Evolutionary conservation across 1,139 yeast genomes (phyloP).

Genomic region (Zhuliangozyma blackwelliae): DNA sequence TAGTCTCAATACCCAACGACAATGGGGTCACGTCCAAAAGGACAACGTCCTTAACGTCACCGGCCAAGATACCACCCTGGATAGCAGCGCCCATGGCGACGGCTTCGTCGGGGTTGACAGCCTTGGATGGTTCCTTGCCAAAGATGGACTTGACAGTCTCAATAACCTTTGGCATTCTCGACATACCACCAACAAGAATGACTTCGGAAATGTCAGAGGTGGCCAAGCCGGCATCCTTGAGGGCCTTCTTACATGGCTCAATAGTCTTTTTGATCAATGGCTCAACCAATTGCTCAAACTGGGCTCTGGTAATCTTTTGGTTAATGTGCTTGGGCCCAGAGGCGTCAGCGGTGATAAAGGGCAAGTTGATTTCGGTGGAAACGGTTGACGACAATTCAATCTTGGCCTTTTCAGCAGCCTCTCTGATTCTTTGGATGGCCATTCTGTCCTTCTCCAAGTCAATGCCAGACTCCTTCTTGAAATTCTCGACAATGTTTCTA

Average conservation of each 20-base stretch:
- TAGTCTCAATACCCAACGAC: slow-evolving; percentile 96
- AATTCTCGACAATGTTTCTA: slow-evolving; percentile 84
- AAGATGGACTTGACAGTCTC: slow-evolving; percentile 92
- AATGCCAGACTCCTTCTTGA: slow-evolving; percentile 90
- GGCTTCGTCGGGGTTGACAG: slow-evolving; percentile 99
- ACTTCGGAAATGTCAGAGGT: slow-evolving; percentile 92
- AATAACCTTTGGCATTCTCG: slow-evolving; percentile 99
- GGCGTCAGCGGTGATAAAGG: slow-evolving; percentile 94
- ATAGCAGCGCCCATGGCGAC: slow-evolving; percentile 99
- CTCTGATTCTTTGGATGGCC: slow-evolving; percentile 99
- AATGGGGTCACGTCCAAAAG: slow-evolving; percentile 97
- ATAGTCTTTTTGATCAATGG: slow-evolving; percentile 87
- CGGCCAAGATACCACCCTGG: slow-evolving; percentile 98
- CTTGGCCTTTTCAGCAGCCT: slow-evolving; percentile 99
- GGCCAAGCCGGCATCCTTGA: slow-evolving; percentile 88
- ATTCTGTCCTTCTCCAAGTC: slow-evolving; percentile 90
- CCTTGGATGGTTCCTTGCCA: slow-evolving; percentile 95
- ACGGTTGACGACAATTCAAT: slow-evolving; percentile 94
- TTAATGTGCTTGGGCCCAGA: slow-evolving; percentile 98
- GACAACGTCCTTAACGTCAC: slow-evolving; percentile 80
- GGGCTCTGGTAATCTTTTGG: slow-evolving; percentile 88
- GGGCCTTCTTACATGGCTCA: slow-evolving; percentile 97
- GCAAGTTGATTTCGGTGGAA: slow-evolving; percentile 91
- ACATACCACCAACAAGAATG: slow-evolving; percentile 99
- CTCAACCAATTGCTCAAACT: slow-evolving; percentile 88